Base-by-base conservation (phyloP, 768 basidiomycete species). In the Favolaschia claudopus region DNA sequence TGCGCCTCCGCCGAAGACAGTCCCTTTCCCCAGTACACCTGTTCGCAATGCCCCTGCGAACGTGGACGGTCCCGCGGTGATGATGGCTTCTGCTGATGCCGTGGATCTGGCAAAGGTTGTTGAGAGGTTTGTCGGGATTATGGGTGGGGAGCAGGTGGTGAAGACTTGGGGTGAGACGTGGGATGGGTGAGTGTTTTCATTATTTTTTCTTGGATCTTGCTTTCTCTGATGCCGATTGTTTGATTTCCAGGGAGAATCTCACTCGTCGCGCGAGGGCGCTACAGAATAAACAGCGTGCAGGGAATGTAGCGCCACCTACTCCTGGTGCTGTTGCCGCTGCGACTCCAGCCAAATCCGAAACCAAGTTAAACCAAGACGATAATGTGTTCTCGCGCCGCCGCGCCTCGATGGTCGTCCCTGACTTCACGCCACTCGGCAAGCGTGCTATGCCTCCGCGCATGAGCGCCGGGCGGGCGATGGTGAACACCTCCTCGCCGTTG, bases 41-140 rank as follows among this genome's bases (percentile, higher is more conserved):
- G 33, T 43, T 14, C 56, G 56, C 2, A 33, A 37, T 1, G 22
- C 44, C 34, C 19, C 20, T 17, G 63, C 71, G 25, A 44, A 68
- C 2, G 45, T 38, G 25, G 19, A 32, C 33, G 44, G 33, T n/a
- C 24, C 20, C 5, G 64, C n/a, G 68, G 70, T 38, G 74, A 77
- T 34, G 70, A 70, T 89, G 40, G 88, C 80, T 1, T 75, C 82
- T 38, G 84, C 82, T 9, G 84, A 85, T 37, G 72, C 76, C 7
- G 79, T 93, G 12, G 73, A 76, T 3, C 70, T 84, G 1, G 84
- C 83, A 4, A 73, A 79, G 27, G 90, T 95, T 1, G 82, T 91
- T 28, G 74, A 76, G 28, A 77, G 87, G 37, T 95, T 91, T 68
- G 64, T 82, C 14, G 70, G 69, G 28, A 55, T 80, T 38, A 70